Conservation (phyloP, 192 early-diverging fungal species). For the Podila epicladia region DNA sequence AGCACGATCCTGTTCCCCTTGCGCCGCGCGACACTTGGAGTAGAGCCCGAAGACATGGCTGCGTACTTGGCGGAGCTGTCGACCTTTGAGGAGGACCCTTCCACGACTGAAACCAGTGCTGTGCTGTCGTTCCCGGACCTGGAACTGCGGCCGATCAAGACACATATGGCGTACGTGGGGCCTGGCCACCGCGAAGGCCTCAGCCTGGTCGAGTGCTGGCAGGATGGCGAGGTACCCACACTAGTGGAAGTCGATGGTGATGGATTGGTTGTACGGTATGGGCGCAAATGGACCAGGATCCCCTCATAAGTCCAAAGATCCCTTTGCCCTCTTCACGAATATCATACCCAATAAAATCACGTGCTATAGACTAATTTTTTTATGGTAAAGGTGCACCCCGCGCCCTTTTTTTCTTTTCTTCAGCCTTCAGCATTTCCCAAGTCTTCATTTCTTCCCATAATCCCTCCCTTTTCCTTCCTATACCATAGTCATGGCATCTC, state of each 20-base stretch:
- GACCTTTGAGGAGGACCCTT: slow-evolving; percentile 16
- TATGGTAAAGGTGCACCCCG: no score
- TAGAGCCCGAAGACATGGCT: slow-evolving; percentile 38
- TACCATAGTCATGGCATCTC: slow-evolving; percentile 45
- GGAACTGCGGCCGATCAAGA: slow-evolving; percentile 21
- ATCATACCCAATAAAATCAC: background rate
- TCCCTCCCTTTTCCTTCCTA: background rate
- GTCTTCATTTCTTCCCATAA: background rate
- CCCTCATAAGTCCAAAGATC: slow-evolving; percentile 16
- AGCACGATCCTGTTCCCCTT: slow-evolving; percentile 37
- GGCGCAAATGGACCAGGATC: slow-evolving; percentile 20
- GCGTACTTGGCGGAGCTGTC: slow-evolving; percentile 19
- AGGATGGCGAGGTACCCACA: slow-evolving; percentile 24
- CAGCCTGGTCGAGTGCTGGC: slow-evolving; percentile 36
- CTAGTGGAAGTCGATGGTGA: slow-evolving; percentile 17
- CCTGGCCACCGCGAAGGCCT: slow-evolving; percentile 18
- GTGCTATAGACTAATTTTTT: no score
- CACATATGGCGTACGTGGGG: slow-evolving; percentile 26
- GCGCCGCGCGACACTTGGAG: slow-evolving; percentile 8
- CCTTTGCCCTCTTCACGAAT: background rate
- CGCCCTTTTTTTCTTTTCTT: no score
- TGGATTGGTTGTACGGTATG: slow-evolving; percentile 35
- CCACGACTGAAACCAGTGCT: slow-evolving; percentile 24
- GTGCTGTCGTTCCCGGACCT: slow-evolving; percentile 34
- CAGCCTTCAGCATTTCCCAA: background rate